These are phyloP conservation scores for Fomitopsis palustris DNA, from an alignment of 1,284 basidiomycete species.

Conservation along the genomic window DNA sequence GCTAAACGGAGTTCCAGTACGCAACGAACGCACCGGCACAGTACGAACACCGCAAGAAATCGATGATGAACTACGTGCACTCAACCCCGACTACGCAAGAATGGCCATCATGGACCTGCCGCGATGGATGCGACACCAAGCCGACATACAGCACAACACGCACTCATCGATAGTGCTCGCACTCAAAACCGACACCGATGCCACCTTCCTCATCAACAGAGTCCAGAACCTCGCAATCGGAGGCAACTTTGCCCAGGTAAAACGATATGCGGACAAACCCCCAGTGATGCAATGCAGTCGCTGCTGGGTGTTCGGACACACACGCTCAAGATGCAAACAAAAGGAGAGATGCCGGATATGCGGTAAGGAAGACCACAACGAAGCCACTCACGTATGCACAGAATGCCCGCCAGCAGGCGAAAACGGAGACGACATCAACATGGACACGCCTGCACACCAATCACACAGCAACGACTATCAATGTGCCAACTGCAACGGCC, in stretches of 20 bases:
- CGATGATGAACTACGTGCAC: background rate
- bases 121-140: too few species aligned
- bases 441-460: background rate
- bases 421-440: background rate
- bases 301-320: constrained; percentile 3
- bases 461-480: background rate
- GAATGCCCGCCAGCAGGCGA: background rate
- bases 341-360: background rate
- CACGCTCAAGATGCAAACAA: too few species aligned
- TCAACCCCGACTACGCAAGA: constrained; percentile 2
- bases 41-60: constrained; percentile 2
- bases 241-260: background rate
- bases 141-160: too few species aligned
- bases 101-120: background rate
- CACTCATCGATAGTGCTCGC: too few species aligned
- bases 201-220: background rate
- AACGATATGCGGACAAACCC: constrained; percentile 1
- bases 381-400: background rate
- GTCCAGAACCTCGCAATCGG: background rate
- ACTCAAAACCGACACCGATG: too few species aligned
- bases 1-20: background rate
- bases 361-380: background rate
- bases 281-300: constrained; percentile 1
- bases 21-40: background rate
- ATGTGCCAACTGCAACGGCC: constrained; percentile 1